Percentiles rank a stretch among this genome's conserved stretches.
Conservation (phyloP, 164 flowering plant genomes). For the Sedum album region DNA sequence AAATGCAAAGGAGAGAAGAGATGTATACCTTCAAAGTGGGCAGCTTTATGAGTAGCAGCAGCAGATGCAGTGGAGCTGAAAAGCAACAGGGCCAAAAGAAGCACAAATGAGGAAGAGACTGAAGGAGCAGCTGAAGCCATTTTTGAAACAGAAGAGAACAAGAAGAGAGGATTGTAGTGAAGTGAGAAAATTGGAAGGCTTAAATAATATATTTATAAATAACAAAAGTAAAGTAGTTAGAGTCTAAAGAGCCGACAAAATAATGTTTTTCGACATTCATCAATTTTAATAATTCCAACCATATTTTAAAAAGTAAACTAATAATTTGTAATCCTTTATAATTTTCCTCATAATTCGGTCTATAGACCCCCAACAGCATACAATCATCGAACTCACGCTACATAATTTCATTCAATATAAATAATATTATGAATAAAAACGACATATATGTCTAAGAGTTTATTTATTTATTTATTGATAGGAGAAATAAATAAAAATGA, state of each 20-base stretch:
- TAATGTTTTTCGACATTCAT: not conserved
- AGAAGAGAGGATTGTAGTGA: not conserved
- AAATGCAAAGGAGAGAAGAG: not conserved
- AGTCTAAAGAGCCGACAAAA: not conserved
- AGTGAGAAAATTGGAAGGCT: not conserved
- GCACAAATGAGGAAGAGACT: conserved; percentile 3
- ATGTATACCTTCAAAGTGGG: conserved; percentile 20
- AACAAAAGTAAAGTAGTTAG: not conserved
- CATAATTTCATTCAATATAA: no score
- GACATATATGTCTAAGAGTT: no score
- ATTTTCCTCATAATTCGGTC: not conserved
- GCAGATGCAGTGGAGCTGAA: no score
- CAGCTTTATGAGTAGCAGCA: conserved; percentile 15
- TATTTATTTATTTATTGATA: no score
- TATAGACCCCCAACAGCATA: no score
- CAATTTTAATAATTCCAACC: no score
- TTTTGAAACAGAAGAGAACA: not conserved
- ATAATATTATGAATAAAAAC: no score
- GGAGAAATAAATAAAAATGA: no score
- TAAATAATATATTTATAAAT: conserved; percentile 1
- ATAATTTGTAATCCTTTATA: no score
- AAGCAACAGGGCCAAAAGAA: conserved; percentile 15
- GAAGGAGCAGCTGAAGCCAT: no score
- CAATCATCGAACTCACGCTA: no score
- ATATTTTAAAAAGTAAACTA: no score